phyloP scores from a whole-genome alignment of 2,329 filamentous ascomycete species.

The Zymoseptoria passerinii region DNA sequence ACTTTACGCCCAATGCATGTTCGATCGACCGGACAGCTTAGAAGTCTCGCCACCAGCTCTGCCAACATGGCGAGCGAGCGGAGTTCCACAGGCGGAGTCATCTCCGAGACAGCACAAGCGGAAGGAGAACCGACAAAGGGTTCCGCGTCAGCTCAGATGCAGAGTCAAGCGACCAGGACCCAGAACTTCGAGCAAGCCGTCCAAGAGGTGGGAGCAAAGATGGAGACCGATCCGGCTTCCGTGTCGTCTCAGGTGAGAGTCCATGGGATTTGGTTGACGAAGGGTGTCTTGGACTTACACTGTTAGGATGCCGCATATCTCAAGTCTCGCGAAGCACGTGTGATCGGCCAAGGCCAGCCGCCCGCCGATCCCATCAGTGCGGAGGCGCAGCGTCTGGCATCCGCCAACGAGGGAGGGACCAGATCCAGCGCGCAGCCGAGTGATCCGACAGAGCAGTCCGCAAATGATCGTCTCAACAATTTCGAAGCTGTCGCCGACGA shows the following conservation, averaged over 20 bases:
- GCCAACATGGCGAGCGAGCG: background rate
- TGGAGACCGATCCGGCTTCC: slow-evolving; percentile 23
- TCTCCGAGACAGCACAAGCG: slow-evolving; percentile 27
- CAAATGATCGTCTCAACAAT: slow-evolving; percentile 26
- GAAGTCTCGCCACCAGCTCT: background rate
- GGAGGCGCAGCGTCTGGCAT: slow-evolving; percentile 33
- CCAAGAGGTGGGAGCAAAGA: slow-evolving; percentile 23
- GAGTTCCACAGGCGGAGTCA: slow-evolving; percentile 8
- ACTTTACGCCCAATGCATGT: background rate
- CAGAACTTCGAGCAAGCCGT: slow-evolving; percentile 23
- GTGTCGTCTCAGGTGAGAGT: slow-evolving; percentile 27
- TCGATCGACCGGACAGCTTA: background rate
- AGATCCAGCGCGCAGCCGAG: slow-evolving; percentile 8
- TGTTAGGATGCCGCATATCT: slow-evolving; percentile 34
- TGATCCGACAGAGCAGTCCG: slow-evolving; percentile 25
- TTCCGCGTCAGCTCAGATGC: slow-evolving; percentile 28
- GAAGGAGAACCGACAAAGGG: slow-evolving; percentile 28
- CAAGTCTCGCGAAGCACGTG: slow-evolving; percentile 35
- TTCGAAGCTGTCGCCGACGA: slow-evolving; percentile 24
- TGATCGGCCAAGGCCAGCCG: slow-evolving; percentile 20
- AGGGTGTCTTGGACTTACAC: background rate
- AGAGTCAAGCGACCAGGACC: slow-evolving; percentile 18
- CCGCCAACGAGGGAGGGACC: slow-evolving; percentile 24
- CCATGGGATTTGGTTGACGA: background rate
- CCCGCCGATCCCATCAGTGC: slow-evolving; percentile 29